Percentiles rank a stretch among this genome's conserved stretches.
Conservation (phyloP, 2,329 filamentous ascomycete species). For the Chalaropsis ovoidea region DNA sequence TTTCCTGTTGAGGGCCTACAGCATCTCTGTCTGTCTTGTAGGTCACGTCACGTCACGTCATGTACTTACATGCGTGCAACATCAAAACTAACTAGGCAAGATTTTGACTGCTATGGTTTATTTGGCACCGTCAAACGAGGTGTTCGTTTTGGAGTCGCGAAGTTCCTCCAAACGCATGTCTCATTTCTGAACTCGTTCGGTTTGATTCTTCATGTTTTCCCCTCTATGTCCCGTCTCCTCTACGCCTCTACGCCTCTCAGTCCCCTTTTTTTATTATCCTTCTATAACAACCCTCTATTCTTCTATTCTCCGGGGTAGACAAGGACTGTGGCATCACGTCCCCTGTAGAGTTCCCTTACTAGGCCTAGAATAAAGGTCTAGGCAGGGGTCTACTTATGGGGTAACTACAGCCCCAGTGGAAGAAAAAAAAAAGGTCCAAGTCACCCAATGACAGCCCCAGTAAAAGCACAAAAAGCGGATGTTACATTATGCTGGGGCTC, state of each 20-base stretch:
- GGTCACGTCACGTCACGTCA: neutral
- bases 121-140: too few species aligned
- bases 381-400: slow-evolving; percentile 14
- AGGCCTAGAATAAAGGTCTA: neutral
- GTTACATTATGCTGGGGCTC: neutral
- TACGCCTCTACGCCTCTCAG: too few species aligned
- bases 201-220: slow-evolving; percentile 10
- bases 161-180: neutral
- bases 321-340: slow-evolving; percentile 19
- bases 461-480: neutral
- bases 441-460: neutral
- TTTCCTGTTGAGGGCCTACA: too few species aligned
- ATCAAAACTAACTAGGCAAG: neutral
- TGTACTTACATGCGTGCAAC: neutral
- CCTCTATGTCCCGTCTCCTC: neutral
- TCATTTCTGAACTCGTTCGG: neutral
- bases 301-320: slow-evolving; percentile 19
- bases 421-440: neutral
- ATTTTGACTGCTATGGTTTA: neutral
- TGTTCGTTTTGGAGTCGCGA: neutral
- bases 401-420: slow-evolving; percentile 8
- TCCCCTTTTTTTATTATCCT: neutral
- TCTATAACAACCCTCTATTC: slow-evolving; percentile 2
- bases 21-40: neutral
- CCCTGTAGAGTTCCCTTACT: slow-evolving; percentile 21